Base-by-base conservation (phyloP, 176 grass and related monocot genomes). In the Oryza australiensis region DNA sequence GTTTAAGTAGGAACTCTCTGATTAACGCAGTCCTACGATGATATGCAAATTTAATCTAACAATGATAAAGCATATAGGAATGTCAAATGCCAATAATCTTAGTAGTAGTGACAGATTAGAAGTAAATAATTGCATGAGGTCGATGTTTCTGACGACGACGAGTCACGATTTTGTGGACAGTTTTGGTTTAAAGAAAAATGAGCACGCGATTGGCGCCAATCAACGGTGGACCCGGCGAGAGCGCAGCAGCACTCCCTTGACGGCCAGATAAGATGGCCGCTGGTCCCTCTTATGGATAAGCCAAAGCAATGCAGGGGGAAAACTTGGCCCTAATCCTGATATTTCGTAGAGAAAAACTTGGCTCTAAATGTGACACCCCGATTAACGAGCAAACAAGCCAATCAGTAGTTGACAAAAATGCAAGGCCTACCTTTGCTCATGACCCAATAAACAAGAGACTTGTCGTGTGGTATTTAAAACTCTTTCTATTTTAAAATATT, bases 281-380 rank as follows among this genome's bases (percentile, higher is more conserved):
- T 81, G 79, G 85, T 64, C 85, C 64, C 64, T 82, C 72, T 34
- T n/a, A 75, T 71, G 79, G 79, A 82, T 82, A 87, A 87, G 53
- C 64, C 37, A 70, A 70, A n/a, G 4, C 71, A 48, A 82, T 22
- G 68, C 5, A 26, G 35, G 28, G 12, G 3, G 3, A 9, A 51
- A 62, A 23, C 68, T 43, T 73, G 68, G 32, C 5, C 37, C 42
- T 45, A 45, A 49, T 18, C 5, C 9, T 5, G 13, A 18, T 16
- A 49, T 5, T 49, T 49, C 3, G 14, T 5, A 49, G 46, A 49
- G 8, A 16, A 16, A 48, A 72, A 23, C 55, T 30, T 82, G 55
- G 33, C 6, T 55, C 51, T 55, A 55, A 55, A 55, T 55, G 51
- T 60, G 22, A 60, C 55, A 60, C 55, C 11, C 55, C 55, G 7